Percentiles rank a stretch among this genome's conserved stretches.
Conservation (phyloP, 2,329 filamentous ascomycete species). For the Verticillium dahliae region DNA sequence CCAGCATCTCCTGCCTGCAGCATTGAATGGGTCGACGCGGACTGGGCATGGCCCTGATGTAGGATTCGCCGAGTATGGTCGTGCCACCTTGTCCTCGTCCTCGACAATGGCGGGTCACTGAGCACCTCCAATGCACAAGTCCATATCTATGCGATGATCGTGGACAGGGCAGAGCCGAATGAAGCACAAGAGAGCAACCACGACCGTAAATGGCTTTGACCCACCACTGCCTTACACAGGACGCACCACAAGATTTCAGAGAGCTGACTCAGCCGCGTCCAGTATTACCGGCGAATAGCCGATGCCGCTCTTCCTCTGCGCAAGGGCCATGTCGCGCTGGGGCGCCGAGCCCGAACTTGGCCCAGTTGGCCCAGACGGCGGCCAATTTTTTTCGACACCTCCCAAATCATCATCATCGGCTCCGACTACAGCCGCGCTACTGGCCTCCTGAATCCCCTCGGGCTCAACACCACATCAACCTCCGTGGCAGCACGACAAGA, state of each 20-base stretch:
- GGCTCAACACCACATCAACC: not conserved
- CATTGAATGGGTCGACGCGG: not conserved
- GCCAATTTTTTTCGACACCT: slow-evolving; percentile 21
- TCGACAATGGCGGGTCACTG: too few relatives aligned
- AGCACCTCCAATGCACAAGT: not conserved
- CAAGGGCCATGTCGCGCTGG: slow-evolving; percentile 17
- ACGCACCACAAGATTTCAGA: too few relatives aligned
- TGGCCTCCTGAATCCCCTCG: not conserved
- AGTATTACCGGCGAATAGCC: not conserved
- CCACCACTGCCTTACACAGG: not conserved
- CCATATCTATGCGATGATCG: not conserved
- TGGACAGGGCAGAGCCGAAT: not conserved
- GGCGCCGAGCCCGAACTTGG: slow-evolving; percentile 1
- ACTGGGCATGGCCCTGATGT: not conserved
- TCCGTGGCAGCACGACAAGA: not conserved
- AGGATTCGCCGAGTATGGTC: not conserved
- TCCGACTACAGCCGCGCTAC: not conserved
- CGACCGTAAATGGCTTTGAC: not conserved
- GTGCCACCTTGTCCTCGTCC: not conserved
- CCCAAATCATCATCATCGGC: slow-evolving; percentile 10
- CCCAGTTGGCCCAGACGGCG: slow-evolving; percentile 14
- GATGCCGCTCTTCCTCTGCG: slow-evolving; percentile 2
- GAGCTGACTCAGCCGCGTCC: not conserved
- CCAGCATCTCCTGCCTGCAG: not conserved
- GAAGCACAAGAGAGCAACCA: not conserved